These are phyloP conservation scores for Xylaria sp. DNA, from an alignment of 2,329 filamentous ascomycete genomes.

Conservation along the genomic window DNA sequence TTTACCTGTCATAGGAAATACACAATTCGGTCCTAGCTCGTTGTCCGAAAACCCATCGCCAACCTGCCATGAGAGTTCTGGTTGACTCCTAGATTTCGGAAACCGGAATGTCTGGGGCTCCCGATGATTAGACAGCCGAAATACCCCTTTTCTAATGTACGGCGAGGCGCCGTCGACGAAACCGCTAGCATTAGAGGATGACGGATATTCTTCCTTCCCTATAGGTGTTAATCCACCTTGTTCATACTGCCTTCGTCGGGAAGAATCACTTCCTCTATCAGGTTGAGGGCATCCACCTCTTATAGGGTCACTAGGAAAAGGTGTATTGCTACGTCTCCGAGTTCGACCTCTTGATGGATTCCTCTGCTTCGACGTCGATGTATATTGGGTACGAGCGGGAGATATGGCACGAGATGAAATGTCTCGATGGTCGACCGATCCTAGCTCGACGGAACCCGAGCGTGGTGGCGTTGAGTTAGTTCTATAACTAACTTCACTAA, in stretches of 20 bases:
- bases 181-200: background rate
- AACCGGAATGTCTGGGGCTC: constrained; percentile 40
- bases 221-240: background rate
- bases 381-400: background rate
- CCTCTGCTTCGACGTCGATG: constrained; percentile 6
- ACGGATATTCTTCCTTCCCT: background rate
- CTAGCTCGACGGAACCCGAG: constrained; percentile 20
- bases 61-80: constrained; percentile 41
- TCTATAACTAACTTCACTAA: constrained; percentile 2
- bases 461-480: background rate
- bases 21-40: constrained; percentile 43
- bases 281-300: constrained; percentile 9
- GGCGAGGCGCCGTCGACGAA: background rate
- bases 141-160: constrained; percentile 48
- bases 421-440: background rate
- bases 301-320: constrained; percentile 4
- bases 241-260: background rate
- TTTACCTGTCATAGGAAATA: constrained; percentile 40
- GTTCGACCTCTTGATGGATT: constrained; percentile 27
- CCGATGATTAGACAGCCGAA: constrained; percentile 39
- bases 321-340: constrained; percentile 27
- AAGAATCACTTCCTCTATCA: constrained; percentile 10
- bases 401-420: background rate
- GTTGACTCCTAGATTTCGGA: constrained; percentile 42
- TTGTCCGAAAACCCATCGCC: constrained; percentile 50